Conservation (phyloP, 2,329 filamentous ascomycete genomes). For the Calycina herbarum region DNA sequence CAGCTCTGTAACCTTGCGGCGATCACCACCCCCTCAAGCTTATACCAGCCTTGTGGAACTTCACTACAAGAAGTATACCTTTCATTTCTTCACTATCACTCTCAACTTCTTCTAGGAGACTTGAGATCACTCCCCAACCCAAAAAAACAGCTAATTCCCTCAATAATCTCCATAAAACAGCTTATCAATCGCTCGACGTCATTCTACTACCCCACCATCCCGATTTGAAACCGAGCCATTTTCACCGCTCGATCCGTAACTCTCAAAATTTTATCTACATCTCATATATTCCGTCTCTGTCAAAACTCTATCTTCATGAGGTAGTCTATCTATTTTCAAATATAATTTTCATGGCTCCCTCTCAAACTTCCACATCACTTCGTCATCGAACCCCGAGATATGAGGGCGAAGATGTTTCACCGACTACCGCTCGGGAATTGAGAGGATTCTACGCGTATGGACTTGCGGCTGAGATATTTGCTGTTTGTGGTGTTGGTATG, state of each 20-base stretch:
- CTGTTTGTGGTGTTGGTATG: constrained; percentile 82
- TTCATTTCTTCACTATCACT: too few relatives aligned
- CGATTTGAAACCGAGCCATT: not conserved
- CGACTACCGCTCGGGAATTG: constrained; percentile 83
- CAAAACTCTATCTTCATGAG: not conserved
- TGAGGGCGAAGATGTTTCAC: constrained; percentile 77
- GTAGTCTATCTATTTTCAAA: not conserved
- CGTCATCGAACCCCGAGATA: constrained; percentile 52
- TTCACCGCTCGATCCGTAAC: not conserved
- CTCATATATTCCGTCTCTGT: not conserved
- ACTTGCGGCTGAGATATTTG: constrained; percentile 94
- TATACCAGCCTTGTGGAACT: too few relatives aligned
- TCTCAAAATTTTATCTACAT: not conserved
- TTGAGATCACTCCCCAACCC: too few relatives aligned
- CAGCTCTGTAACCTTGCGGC: too few relatives aligned
- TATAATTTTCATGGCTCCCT: not conserved
- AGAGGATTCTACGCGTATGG: constrained; percentile 93
- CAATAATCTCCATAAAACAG: not conserved
- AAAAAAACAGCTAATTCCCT: too few relatives aligned
- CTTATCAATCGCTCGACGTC: not conserved
- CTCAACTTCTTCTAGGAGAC: too few relatives aligned
- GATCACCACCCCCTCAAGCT: too few relatives aligned
- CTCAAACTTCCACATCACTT: not conserved
- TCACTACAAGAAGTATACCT: too few relatives aligned
- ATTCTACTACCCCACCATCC: not conserved